These are phyloP conservation scores for Lantana camara DNA, from an alignment of 257 asterid species.

Conservation along the genomic window DNA sequence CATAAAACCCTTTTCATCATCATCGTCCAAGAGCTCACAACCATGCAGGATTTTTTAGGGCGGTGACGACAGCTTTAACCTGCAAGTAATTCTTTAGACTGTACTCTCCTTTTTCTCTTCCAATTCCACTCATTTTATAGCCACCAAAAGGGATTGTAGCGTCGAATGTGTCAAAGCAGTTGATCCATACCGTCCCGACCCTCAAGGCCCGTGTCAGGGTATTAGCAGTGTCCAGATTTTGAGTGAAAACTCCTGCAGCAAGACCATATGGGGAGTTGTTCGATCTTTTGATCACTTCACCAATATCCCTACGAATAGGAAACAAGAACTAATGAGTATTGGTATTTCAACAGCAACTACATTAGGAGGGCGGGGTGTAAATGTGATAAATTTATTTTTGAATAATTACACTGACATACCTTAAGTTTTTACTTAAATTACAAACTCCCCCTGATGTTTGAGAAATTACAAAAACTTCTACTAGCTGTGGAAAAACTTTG, in stretches of 20 bases:
- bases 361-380: no score
- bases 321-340: not conserved
- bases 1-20: not conserved
- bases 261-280: conserved; percentile 47
- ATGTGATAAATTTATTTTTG: no score
- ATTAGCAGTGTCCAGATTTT: conserved; percentile 56
- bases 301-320: conserved; percentile 38
- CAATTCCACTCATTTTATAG: conserved; percentile 69
- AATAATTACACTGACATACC: no score
- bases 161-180: conserved; percentile 53
- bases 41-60: conserved; percentile 62
- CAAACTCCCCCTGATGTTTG: no score
- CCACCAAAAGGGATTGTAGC: conserved; percentile 68
- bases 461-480: no score
- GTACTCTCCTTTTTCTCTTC: conserved; percentile 67
- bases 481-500: no score
- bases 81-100: conserved; percentile 59
- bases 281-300: conserved; percentile 54
- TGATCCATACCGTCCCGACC: conserved; percentile 59
- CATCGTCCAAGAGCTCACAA: conserved; percentile 26
- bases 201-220: conserved; percentile 51
- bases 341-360: no score
- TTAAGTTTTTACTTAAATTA: no score
- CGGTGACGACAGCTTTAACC: conserved; percentile 64
- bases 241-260: conserved; percentile 66